Evolutionary conservation across 495 filamentous ascomycete species (phyloP).

Genomic region (Terfezia boudieri): DNA sequence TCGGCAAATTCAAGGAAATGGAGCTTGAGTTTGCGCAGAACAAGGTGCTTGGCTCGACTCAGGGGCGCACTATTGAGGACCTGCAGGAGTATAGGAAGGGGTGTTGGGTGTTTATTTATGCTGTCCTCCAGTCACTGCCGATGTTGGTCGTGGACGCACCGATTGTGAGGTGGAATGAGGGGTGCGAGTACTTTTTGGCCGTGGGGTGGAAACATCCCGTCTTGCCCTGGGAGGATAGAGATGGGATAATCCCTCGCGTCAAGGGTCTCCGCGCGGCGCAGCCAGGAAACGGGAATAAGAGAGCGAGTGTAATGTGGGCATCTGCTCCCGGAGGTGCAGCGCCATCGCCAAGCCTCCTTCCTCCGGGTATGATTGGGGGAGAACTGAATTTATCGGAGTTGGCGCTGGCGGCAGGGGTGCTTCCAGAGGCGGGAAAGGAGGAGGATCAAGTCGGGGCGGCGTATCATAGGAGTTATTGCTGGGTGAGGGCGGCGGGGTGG

Average conservation of each 20-base stretch:
- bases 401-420: background rate
- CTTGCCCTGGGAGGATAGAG: slow-evolving; percentile 64
- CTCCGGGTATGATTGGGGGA: background rate
- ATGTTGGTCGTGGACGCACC: slow-evolving; percentile 77
- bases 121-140: slow-evolving; percentile 70
- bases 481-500: slow-evolving; percentile 39
- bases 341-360: slow-evolving; percentile 54
- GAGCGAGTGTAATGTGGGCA: slow-evolving; percentile 61
- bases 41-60: slow-evolving; percentile 19
- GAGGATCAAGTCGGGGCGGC: slow-evolving; percentile 72
- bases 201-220: slow-evolving; percentile 53
- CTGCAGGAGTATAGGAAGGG: slow-evolving; percentile 57
- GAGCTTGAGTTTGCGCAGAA: slow-evolving; percentile 52
- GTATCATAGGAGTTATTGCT: slow-evolving; percentile 81
- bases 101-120: slow-evolving; percentile 90
- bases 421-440: background rate
- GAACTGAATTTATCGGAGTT: background rate
- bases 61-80: slow-evolving; percentile 33
- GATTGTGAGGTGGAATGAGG: slow-evolving; percentile 48
- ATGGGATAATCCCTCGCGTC: slow-evolving; percentile 14
- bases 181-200: slow-evolving; percentile 94
- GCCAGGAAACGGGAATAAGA: slow-evolving; percentile 26
- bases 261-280: background rate
- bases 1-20: slow-evolving; percentile 60
- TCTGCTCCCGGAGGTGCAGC: slow-evolving; percentile 27